Evolutionary conservation across 75 land plant genomes (phyloP).

Genomic region (Cupressus sempervirens): DNA sequence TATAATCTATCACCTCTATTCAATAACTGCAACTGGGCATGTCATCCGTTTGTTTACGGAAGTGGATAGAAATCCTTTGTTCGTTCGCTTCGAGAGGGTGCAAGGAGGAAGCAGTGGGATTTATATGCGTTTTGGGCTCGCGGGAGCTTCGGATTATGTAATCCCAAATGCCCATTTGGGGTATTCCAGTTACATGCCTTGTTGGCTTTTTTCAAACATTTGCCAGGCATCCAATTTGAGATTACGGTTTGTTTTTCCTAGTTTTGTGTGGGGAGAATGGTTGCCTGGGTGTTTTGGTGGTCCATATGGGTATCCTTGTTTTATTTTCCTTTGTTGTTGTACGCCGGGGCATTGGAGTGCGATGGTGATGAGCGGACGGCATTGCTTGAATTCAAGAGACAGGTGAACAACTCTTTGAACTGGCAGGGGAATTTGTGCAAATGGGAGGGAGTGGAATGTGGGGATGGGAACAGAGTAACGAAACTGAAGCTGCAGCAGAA

Average conservation of each 20-base stretch:
- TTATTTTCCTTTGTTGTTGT: not conserved
- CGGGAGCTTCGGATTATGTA: not conserved
- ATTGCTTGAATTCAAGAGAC: not conserved
- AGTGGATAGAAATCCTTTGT: not conserved
- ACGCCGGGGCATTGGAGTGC: not conserved
- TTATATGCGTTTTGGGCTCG: not conserved
- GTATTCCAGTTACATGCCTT: not conserved
- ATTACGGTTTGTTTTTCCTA: too few relatives aligned
- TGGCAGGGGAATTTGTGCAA: not conserved
- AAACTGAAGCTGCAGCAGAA: conserved; percentile 13
- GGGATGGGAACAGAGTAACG: not conserved
- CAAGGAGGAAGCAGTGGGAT: not conserved
- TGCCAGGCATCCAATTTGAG: not conserved
- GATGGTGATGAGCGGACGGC: not conserved
- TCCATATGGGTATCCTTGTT: not conserved
- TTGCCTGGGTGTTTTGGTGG: conserved; percentile 4
- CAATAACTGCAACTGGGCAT: not conserved
- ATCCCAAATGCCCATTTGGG: not conserved
- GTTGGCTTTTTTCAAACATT: not conserved
- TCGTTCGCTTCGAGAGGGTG: not conserved
- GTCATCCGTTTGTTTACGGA: not conserved
- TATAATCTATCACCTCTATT: too few relatives aligned
- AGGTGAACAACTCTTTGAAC: not conserved
- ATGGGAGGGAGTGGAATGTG: conserved; percentile 4
- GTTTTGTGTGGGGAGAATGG: not conserved